Base-by-base conservation (phyloP, 1,284 basidiomycete genomes). In the Malassezia sympodialis region DNA sequence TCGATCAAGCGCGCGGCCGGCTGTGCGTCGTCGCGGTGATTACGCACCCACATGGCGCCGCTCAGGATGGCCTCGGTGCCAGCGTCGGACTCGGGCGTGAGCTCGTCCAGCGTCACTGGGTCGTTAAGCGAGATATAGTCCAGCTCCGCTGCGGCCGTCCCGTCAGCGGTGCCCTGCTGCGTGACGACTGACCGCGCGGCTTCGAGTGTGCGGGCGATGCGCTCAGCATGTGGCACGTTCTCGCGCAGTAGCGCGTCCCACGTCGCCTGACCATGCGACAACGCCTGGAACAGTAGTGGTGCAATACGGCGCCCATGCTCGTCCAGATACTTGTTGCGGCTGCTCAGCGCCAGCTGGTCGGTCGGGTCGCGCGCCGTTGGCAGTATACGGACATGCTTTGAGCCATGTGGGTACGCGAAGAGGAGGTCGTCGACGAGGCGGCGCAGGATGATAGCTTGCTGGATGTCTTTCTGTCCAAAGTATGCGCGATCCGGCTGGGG, bases 391-490 rank as follows among this genome's bases (percentile, higher is more conserved):
- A 73, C 54, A 40, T 89, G 72, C 84, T 83, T 14, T 88, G 76
- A 67, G 82, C 81, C 78, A 0, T 88, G 60, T 0, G 77, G 93
- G 68, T 88, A 81, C 6, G 85, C 77, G 14, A 90, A 77, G 17
- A 93, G 81, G 1, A 96, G 80, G 74, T 98, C 93, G 28, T 80
- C 78, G 48, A 83, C 82, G 75, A 98, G 80, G n/a, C 86, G 83
- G 41, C 86, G 84, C 21, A 98, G 80, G 19, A 98, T 77, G 8
- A 96, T 77, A 0, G 87, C 88, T 74, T 98, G 93, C 73, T 98
- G 93, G 53, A 98, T 96, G 72, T 98, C 93, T 75, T 98, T 98
- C 76, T 96, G 93, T 0, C 94, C 93, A 68, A 98, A 96, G 76
- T 96, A 98, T 21, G 88, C 84, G 54, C 83, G 82, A 49, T 88